Evolutionary conservation across 495 filamentous ascomycete genomes (phyloP).

Genomic region (Hypoxylon fuscum): DNA sequence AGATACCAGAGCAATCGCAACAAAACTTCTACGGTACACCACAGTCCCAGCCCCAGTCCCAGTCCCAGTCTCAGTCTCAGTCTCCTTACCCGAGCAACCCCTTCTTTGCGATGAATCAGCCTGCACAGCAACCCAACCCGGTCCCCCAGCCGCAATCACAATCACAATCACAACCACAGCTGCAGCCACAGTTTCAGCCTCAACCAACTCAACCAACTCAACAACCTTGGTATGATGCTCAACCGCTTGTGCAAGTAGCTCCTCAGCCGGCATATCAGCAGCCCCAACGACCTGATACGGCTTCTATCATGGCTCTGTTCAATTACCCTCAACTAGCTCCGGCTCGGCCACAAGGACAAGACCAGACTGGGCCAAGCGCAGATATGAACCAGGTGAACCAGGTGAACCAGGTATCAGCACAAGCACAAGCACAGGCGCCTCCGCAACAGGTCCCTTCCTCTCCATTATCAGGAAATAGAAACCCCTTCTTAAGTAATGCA

Average conservation of each 20-base stretch:
- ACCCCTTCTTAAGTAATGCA: slow-evolving; percentile 54
- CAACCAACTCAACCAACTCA: slow-evolving; percentile 40
- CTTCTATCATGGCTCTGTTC: slow-evolving; percentile 87
- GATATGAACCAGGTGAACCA: slow-evolving; percentile 17
- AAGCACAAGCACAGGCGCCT: slow-evolving; percentile 36
- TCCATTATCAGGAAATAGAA: slow-evolving; percentile 50
- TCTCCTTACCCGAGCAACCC: slow-evolving; percentile 59
- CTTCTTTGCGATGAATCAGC: slow-evolving; percentile 58
- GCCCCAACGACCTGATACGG: slow-evolving; percentile 69
- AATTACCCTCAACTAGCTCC: slow-evolving; percentile 78
- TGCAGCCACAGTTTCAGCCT: too few relatives aligned
- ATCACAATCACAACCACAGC: too few relatives aligned
- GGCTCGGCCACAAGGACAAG: slow-evolving; percentile 41
- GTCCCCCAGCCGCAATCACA: slow-evolving; percentile 41
- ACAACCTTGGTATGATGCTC: slow-evolving; percentile 43
- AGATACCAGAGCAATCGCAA: slow-evolving; percentile 62
- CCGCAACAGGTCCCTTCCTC: slow-evolving; percentile 20
- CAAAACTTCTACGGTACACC: slow-evolving; percentile 56
- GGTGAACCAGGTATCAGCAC: slow-evolving; percentile 29
- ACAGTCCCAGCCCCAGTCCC: too few relatives aligned
- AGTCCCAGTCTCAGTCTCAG: too few relatives aligned
- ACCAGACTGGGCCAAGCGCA: slow-evolving; percentile 28
- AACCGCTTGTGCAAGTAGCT: slow-evolving; percentile 29
- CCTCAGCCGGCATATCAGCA: slow-evolving; percentile 37
- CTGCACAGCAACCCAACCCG: slow-evolving; percentile 44